Conservation (phyloP, 441 rosid genomes). For the Gossypium trilobum region DNA sequence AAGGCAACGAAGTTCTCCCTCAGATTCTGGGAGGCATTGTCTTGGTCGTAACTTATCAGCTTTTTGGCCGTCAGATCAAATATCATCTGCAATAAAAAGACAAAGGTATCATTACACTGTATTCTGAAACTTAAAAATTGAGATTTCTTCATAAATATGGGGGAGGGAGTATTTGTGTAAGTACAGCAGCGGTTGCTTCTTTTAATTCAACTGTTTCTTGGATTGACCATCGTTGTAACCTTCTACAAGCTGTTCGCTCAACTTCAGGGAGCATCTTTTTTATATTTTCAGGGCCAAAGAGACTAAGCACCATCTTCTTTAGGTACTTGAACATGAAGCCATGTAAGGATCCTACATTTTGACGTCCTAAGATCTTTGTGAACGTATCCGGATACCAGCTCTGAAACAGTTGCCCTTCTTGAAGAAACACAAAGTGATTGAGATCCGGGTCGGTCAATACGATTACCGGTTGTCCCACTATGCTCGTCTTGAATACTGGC, state of each 20-base stretch:
- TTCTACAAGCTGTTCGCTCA: conserved; percentile 44
- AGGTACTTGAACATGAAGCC: conserved; percentile 93
- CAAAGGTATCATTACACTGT: conserved; percentile 15
- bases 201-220: conserved; percentile 59
- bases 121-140: background rate
- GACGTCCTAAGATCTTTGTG: conserved; percentile 74
- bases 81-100: conserved; percentile 55
- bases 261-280: conserved; percentile 81
- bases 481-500: conserved; percentile 64
- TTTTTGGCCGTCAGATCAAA: conserved; percentile 90
- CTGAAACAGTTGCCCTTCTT: conserved; percentile 76
- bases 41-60: conserved; percentile 82
- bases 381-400: conserved; percentile 98
- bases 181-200: conserved; percentile 83
- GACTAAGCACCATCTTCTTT: conserved; percentile 75
- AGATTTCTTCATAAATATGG: background rate
- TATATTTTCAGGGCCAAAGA: conserved; percentile 78
- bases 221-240: conserved; percentile 54
- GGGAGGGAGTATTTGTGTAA: conserved; percentile 6
- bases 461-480: conserved; percentile 73
- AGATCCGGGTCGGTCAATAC: conserved; percentile 84
- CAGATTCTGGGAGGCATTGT: conserved; percentile 61
- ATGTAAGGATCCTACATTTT: conserved; percentile 81
- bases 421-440: conserved; percentile 72
- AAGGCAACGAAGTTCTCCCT: conserved; percentile 80